phyloP scores from a whole-genome alignment of 345 rosid species.

The Schrenkiella parvula region DNA sequence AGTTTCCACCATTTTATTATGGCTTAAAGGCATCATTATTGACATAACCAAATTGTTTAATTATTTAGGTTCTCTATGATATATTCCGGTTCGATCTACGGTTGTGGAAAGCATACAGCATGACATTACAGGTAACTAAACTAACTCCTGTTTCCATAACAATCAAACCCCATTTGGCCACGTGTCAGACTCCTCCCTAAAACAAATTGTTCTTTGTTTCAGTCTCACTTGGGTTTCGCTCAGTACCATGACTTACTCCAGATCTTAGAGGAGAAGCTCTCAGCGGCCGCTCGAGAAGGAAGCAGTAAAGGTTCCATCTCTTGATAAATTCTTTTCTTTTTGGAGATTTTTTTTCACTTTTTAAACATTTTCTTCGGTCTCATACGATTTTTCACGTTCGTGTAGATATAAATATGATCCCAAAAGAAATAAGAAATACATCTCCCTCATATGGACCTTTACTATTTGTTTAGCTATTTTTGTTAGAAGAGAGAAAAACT shows the following conservation, averaged over 20 bases:
- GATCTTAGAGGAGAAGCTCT: constrained; percentile 56
- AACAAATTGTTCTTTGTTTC: neutral
- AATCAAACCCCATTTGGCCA: neutral
- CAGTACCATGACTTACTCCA: constrained; percentile 77
- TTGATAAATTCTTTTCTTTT: neutral
- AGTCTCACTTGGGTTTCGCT: constrained; percentile 63
- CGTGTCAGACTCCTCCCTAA: neutral
- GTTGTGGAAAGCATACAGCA: constrained; percentile 80
- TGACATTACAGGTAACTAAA: constrained; percentile 79
- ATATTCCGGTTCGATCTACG: constrained; percentile 71
- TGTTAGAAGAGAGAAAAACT: neutral
- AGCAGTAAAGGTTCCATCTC: constrained; percentile 20
- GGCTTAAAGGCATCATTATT: neutral
- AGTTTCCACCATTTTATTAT: neutral
- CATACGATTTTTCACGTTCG: neutral
- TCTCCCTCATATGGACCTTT: neutral
- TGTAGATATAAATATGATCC: constrained; percentile 24
- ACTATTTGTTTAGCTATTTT: neutral
- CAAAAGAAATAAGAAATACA: constrained; percentile 6
- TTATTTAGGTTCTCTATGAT: constrained; percentile 73
- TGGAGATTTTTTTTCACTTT: neutral
- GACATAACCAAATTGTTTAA: neutral
- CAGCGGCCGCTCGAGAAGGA: constrained; percentile 37
- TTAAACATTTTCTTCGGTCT: neutral
- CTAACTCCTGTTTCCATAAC: neutral